Evolutionary conservation across 2,329 filamentous ascomycete species (phyloP).

Genomic region (Teratosphaeria nubilosa): DNA sequence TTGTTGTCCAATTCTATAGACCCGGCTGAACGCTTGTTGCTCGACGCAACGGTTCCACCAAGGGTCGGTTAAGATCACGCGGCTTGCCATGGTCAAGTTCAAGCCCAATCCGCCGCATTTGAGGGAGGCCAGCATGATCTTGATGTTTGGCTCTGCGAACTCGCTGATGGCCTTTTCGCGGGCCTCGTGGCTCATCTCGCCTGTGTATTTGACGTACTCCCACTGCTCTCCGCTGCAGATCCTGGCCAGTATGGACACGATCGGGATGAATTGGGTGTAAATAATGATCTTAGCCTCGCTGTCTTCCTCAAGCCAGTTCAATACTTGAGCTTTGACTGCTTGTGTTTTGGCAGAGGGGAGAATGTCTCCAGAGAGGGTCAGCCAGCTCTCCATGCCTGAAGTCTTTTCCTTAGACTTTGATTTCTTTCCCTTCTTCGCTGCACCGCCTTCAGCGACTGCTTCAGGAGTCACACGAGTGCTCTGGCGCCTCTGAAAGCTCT

Average conservation of each 20-base stretch:
- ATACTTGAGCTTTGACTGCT: slow-evolving; percentile 35
- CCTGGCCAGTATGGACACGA: slow-evolving; percentile 36
- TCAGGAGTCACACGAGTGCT: not conserved
- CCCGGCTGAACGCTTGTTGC: slow-evolving; percentile 43
- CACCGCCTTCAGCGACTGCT: not conserved
- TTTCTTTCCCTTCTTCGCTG: slow-evolving; percentile 9
- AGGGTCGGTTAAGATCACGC: slow-evolving; percentile 39
- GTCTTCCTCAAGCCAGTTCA: slow-evolving; percentile 37
- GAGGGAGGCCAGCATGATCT: slow-evolving; percentile 46
- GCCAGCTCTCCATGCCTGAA: slow-evolving; percentile 27
- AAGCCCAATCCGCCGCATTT: slow-evolving; percentile 49
- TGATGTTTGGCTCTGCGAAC: slow-evolving; percentile 33
- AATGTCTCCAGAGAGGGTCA: slow-evolving; percentile 27
- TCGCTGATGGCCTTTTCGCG: slow-evolving; percentile 37
- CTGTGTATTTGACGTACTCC: slow-evolving; percentile 40
- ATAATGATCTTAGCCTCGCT: slow-evolving; percentile 46
- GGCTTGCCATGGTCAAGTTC: slow-evolving; percentile 48
- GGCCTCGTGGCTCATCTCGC: slow-evolving; percentile 35
- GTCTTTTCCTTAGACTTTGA: slow-evolving; percentile 13
- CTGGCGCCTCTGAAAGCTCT: slow-evolving; percentile 2
- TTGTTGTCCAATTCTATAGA: slow-evolving; percentile 55
- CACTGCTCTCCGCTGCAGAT: slow-evolving; percentile 44
- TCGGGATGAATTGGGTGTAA: slow-evolving; percentile 49
- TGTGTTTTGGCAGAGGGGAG: slow-evolving; percentile 37
- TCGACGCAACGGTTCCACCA: slow-evolving; percentile 47